A percentile compares a stretch with the other conserved stretches of the same genome.
These are phyloP conservation scores for Colletotrichum sp. DNA, from an alignment of 2,329 filamentous ascomycete species.

Conservation along the genomic window DNA sequence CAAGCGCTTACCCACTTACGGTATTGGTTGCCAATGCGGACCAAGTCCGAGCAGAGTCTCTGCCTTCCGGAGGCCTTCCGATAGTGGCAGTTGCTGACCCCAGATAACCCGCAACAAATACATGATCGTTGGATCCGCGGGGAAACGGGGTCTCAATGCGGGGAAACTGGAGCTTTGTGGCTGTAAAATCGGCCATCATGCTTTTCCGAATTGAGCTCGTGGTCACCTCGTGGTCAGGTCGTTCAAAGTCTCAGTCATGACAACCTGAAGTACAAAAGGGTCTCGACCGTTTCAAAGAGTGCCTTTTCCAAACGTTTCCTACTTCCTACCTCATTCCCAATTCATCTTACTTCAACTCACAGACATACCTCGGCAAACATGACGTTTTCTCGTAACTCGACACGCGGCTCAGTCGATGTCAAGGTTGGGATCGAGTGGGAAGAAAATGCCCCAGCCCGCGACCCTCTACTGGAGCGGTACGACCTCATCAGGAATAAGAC, in stretches of 20 bases:
- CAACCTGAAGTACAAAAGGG: background rate
- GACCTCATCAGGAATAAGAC: slow-evolving; percentile 22
- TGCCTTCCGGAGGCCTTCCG: background rate
- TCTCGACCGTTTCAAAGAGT: background rate
- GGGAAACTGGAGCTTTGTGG: background rate
- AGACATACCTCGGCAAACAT: background rate
- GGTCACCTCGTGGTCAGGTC: background rate
- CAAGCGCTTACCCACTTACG: background rate
- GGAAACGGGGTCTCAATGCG: background rate
- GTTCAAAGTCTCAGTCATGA: background rate
- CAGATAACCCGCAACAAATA: background rate
- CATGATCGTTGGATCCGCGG: background rate
- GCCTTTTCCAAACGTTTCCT: background rate
- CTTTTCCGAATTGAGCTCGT: background rate
- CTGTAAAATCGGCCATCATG: background rate
- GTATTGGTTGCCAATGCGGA: background rate
- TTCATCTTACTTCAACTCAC: background rate
- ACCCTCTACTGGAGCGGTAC: slow-evolving; percentile 15
- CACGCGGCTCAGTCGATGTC: background rate
- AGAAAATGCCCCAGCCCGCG: background rate
- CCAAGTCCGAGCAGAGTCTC: background rate
- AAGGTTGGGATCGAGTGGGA: slow-evolving; percentile 1
- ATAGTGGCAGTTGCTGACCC: background rate
- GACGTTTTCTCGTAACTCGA: background rate
- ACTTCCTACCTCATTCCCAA: background rate